Evolutionary conservation across 2,329 filamentous ascomycete genomes (phyloP).

Genomic region (Pyrenophora graminea): DNA sequence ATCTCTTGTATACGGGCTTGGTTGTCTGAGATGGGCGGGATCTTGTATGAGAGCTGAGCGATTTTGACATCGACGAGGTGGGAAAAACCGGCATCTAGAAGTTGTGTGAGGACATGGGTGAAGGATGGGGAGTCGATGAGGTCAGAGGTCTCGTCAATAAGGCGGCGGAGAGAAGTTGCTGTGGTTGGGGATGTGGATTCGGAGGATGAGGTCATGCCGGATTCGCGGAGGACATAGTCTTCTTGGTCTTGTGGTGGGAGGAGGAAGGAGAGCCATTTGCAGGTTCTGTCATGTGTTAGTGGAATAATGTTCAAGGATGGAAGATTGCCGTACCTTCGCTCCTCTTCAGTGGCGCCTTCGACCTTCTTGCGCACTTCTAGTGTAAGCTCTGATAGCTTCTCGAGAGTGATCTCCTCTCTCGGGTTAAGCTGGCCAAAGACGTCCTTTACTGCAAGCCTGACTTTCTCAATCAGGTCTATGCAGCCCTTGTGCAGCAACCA

Average conservation of each 20-base stretch:
- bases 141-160: conserved; percentile 95
- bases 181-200: conserved; percentile 45
- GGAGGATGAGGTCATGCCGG: conserved; percentile 66
- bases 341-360: conserved; percentile 72
- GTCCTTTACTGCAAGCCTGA: conserved; percentile 83
- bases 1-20: conserved; percentile 56
- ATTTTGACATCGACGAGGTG: conserved; percentile 82
- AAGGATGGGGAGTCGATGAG: conserved; percentile 93
- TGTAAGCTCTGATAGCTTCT: conserved; percentile 77
- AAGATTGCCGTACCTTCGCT: conserved; percentile 55
- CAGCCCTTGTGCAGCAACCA: conserved; percentile 94
- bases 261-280: conserved; percentile 80
- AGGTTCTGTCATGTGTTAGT: conserved; percentile 47
- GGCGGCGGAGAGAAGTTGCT: conserved; percentile 69
- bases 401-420: conserved; percentile 82
- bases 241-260: conserved; percentile 81
- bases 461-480: conserved; percentile 77
- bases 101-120: conserved; percentile 78
- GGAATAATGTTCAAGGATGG: not conserved
- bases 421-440: conserved; percentile 89
- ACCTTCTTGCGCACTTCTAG: conserved; percentile 82
- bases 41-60: conserved; percentile 76
- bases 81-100: conserved; percentile 87
- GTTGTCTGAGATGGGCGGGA: conserved; percentile 51
- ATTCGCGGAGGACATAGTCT: conserved; percentile 80